Base-by-base conservation (phyloP, 371 early-diverging fungal genomes). In the Phascolomyces articulosus region DNA sequence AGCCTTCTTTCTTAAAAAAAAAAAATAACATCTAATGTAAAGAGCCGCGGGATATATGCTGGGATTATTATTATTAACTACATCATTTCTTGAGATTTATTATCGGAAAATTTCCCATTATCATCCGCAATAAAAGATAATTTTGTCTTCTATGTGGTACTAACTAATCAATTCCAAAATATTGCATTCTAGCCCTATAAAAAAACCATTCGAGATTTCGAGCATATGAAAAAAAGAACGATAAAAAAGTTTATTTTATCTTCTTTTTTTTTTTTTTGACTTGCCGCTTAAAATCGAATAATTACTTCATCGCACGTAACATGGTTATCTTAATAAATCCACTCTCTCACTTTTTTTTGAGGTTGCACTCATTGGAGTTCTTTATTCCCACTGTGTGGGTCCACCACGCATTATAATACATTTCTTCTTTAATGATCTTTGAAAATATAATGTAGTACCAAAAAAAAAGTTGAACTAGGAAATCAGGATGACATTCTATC, bases 211-310 rank as follows among this genome's bases (percentile, higher is more conserved):
- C 38, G 38, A 38, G 6, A 18, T 4, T n/a, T n/a, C 15, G 44
- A 44, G 38, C 44, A n/a, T 18, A 44, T 44, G 44, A 34, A 34
- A 34, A n/a, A 11, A 34, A 34, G 34, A 34, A 2, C 34, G 1
- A 9, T 11, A n/a, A 9, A 6, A 34, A 34, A 34, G 34, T 34
- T 34, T 34, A 34, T 9, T 34, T 34, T n/a, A n/a, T n/a, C n/a
- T n/a, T n/a, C n/a, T n/a, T 34, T 11, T 44, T 13, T 13, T 24
- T 51, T 51, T 24, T 51, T 51, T 51, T 51, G 20, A 51, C 51
- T 51, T 51, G 51, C 51, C 51, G 51, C 51, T 51, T n/a, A n/a
- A 24, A 6, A 44, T 51, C 23, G 51, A 51, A 51, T 51, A 23
- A n/a, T n/a, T n/a, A n/a, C n/a, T n/a, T 51, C 51, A 51, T 24